A percentile compares a stretch with the other conserved stretches of the same genome.
Conservation (phyloP, 768 basidiomycete genomes). For the Lepiota brunneoincarnata region DNA sequence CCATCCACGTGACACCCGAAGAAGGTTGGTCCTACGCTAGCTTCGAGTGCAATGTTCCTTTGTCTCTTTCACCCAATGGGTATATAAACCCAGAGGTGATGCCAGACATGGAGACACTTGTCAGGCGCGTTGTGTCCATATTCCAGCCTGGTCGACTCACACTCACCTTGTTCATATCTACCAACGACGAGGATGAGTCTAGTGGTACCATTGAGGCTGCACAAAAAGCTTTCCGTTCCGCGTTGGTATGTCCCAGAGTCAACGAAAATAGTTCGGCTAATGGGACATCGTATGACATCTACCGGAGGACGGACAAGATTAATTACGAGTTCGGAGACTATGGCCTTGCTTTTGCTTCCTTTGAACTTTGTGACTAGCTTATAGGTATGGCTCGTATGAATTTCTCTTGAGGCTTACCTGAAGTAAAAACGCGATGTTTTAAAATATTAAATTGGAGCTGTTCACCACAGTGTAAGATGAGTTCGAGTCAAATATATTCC, state of each 20-base stretch:
- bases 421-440: too few relatives aligned
- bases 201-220: constrained; percentile 66
- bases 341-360: constrained; percentile 87
- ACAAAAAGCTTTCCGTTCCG: constrained; percentile 70
- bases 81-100: constrained; percentile 29
- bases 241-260: constrained; percentile 42
- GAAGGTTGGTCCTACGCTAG: constrained; percentile 98
- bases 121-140: constrained; percentile 87
- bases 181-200: constrained; percentile 42
- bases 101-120: constrained; percentile 77
- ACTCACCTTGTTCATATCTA: constrained; percentile 89
- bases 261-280: neutral
- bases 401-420: neutral
- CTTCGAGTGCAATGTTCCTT: constrained; percentile 97
- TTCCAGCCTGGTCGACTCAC: constrained; percentile 87
- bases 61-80: constrained; percentile 35
- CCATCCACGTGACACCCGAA: constrained; percentile 98
- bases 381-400: neutral
- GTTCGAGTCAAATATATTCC: too few relatives aligned
- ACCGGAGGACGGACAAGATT: constrained; percentile 92
- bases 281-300: constrained; percentile 30
- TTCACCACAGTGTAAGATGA: neutral
- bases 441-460: neutral
- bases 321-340: constrained; percentile 97
- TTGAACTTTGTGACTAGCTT: constrained; percentile 44